Conservation (phyloP, 208 protist genomes). For the Angomonas desouzai region DNA sequence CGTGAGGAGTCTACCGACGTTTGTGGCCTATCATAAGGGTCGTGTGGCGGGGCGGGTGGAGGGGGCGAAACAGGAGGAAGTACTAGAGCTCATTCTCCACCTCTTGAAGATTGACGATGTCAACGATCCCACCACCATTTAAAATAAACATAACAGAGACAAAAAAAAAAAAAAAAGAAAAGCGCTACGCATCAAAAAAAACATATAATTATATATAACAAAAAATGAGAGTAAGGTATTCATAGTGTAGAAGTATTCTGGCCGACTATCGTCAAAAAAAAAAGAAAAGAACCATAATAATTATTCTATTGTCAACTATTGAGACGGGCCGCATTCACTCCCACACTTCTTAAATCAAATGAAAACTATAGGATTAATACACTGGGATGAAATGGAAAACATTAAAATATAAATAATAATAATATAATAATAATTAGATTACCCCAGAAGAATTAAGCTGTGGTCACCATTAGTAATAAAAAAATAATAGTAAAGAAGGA, state of each 20-base stretch:
- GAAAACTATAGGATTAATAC: too few species aligned
- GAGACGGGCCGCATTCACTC: too few species aligned
- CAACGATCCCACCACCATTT: background rate
- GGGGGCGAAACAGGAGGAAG: slow-evolving; percentile 51
- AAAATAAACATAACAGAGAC: too few species aligned
- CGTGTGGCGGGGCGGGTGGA: slow-evolving; percentile 64
- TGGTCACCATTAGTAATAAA: too few species aligned
- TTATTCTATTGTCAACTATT: too few species aligned
- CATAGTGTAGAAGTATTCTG: background rate
- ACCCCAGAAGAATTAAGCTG: too few species aligned
- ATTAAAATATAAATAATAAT: too few species aligned
- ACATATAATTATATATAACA: slow-evolving; percentile 4
- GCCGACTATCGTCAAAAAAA: background rate
- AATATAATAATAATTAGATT: too few species aligned
- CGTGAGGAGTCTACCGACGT: slow-evolving; percentile 83
- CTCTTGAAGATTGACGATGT: slow-evolving; percentile 3
- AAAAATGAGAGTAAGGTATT: background rate
- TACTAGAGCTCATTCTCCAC: slow-evolving; percentile 39
- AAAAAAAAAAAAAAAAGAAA: too few species aligned
- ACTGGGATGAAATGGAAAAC: too few species aligned
- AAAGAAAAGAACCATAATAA: background rate
- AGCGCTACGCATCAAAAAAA: background rate
- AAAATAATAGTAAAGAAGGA: too few species aligned
- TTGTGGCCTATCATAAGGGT: slow-evolving; percentile 73
- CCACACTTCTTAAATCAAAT: too few species aligned